Evolutionary conservation across 305 asterid genomes (phyloP), one percentile per base, ranked within the genome.

Genomic region (Fraxinus paxiana): DNA sequence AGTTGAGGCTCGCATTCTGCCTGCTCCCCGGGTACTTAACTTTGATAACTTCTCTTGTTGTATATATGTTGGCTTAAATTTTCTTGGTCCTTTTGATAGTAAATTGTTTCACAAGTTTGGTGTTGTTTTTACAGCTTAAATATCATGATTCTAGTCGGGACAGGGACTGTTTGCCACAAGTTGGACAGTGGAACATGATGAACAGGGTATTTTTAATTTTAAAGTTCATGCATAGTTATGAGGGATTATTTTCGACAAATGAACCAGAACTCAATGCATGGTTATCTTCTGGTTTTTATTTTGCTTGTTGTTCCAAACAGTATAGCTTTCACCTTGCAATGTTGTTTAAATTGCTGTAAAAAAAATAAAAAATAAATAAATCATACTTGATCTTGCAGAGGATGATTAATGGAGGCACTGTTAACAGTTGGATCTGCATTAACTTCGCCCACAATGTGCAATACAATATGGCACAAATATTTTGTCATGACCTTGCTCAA

Each of bases 131-230:
- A 65, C 90, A 96, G 99, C 95, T 96, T 41, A 94, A 94, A 75
- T 96, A 96, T 85, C 93, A 92, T 81, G 98, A 94, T 74, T 91
- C 97, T 5, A 97, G 99, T 5, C 86, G 97, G 43, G 98, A 94
- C 87, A 94, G 84, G 88, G 97, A 92, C 79, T 94, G 98, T 77
- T 91, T 93, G 72, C 98, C 98, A 0, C 95, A 93, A 89, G 97
- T 93, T 79, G 99, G 99, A n/a, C 97, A 94, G 73, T 95, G 99
- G 99, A 94, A 95, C 24, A 95, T 96, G 99, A 96, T 94, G 99
- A 92, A 96, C 35, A 94, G 94, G 97, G 99, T 96, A 79, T 46
- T 69, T 71, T 31, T 67, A 17, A 5, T 75, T 48, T 77, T 43
- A 17, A 54, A 30, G 24, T 69, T 22, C 73, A 38, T 38, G 48